Evolutionary conservation across 73 alveolate genomes (phyloP).

Genomic region (Tetrahymena malaccensis): DNA sequence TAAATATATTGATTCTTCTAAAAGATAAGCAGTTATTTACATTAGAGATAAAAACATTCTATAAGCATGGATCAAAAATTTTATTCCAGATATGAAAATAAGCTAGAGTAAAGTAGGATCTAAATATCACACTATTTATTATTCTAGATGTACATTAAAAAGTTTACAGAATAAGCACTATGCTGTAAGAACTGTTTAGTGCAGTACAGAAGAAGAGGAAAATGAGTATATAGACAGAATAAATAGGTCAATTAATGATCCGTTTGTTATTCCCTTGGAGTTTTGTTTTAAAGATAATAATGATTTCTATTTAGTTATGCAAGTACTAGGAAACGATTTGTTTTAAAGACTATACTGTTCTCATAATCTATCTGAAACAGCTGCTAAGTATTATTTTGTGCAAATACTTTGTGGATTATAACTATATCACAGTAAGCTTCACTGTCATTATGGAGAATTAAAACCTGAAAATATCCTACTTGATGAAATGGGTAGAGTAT

Average conservation of each 20-base stretch:
- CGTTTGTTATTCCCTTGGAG: not conserved
- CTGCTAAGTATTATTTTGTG: not conserved
- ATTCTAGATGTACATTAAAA: not conserved
- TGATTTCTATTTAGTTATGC: not conserved
- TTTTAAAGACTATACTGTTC: not conserved
- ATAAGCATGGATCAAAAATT: not conserved
- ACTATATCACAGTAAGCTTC: not conserved
- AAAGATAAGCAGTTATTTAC: not conserved
- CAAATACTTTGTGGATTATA: not conserved
- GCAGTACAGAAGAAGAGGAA: not conserved
- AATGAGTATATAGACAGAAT: not conserved
- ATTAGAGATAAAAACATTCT: not conserved
- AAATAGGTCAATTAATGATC: not conserved
- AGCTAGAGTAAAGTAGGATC: not conserved
- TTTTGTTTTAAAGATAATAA: not conserved
- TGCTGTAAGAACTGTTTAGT: not conserved
- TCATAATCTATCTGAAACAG: not conserved
- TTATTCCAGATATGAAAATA: not conserved
- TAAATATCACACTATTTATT: not conserved
- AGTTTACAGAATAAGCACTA: not conserved
- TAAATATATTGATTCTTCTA: not conserved
- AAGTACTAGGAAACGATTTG: not conserved
- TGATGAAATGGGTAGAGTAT: not conserved
- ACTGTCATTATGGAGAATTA: not conserved
- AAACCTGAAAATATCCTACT: not conserved